These are phyloP conservation scores for Waltergamsia citrina DNA, from an alignment of 2,329 filamentous ascomycete genomes.

Conservation along the genomic window DNA sequence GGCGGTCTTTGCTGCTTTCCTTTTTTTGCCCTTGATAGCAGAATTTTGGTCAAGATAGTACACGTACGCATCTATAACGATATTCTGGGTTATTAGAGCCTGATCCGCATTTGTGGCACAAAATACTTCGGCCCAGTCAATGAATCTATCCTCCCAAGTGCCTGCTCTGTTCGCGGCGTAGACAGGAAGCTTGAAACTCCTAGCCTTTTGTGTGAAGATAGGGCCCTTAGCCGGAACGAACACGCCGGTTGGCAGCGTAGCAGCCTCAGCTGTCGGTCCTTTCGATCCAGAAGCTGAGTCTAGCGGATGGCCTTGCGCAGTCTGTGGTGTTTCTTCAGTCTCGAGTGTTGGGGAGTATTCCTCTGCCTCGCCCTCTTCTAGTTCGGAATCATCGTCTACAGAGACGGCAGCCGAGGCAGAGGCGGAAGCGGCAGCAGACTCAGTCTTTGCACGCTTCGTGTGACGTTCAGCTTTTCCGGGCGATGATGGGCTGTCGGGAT, in stretches of 20 bases:
- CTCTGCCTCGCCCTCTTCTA: constrained; percentile 24
- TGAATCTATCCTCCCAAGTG: constrained; percentile 23
- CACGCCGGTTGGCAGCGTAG: constrained; percentile 6
- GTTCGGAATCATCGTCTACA: too few relatives aligned
- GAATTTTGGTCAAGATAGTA: constrained; percentile 19
- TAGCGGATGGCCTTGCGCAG: background rate
- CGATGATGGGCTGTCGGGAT: constrained; percentile 3
- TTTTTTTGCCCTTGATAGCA: constrained; percentile 21
- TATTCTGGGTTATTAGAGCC: constrained; percentile 11
- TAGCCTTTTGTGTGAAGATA: constrained; percentile 8
- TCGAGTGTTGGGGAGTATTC: constrained; percentile 8
- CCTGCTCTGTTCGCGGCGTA: constrained; percentile 15
- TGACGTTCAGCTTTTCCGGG: constrained; percentile 3
- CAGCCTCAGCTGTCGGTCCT: background rate
- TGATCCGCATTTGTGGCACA: constrained; percentile 14
- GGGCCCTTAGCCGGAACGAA: constrained; percentile 11
- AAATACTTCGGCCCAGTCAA: constrained; percentile 22
- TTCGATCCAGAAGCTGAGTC: background rate
- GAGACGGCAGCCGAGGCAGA: too few relatives aligned
- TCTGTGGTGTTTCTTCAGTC: background rate
- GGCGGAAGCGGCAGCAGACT: background rate
- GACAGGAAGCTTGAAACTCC: constrained; percentile 15
- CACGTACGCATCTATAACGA: constrained; percentile 15
- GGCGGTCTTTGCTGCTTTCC: constrained; percentile 17
- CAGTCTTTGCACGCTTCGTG: constrained; percentile 11